Evolutionary conservation across 768 basidiomycete species (phyloP).

Genomic region (Flagelloscypha sp.): DNA sequence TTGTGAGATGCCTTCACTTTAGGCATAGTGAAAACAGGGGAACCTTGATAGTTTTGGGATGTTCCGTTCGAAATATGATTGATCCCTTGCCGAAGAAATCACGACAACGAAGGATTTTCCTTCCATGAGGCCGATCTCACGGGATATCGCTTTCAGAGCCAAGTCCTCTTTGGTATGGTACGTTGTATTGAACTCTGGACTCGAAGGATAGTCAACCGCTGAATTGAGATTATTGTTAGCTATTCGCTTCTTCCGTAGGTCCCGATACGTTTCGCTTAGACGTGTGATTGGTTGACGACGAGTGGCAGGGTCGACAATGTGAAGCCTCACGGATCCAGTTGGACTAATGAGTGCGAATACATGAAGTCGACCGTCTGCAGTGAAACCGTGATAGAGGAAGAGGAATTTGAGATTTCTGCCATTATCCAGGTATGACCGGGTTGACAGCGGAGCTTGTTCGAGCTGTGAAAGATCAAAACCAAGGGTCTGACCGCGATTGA

Average conservation of each 20-base stretch:
- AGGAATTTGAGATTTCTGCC: constrained; percentile 68
- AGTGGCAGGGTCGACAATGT: constrained; percentile 86
- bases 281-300: constrained; percentile 74
- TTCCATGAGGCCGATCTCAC: constrained; percentile 74
- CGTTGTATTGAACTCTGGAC: constrained; percentile 52
- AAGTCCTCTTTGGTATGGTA: constrained; percentile 75
- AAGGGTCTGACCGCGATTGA: constrained; percentile 73
- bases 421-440: constrained; percentile 65
- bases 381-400: constrained; percentile 81
- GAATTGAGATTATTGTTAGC: constrained; percentile 28
- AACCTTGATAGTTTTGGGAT: constrained; percentile 71
- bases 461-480: constrained; percentile 84
- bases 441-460: constrained; percentile 48
- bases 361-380: constrained; percentile 67
- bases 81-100: constrained; percentile 80
- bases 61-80: constrained; percentile 69
- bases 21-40: constrained; percentile 83
- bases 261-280: constrained; percentile 66
- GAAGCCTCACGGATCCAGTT: constrained; percentile 59
- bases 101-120: constrained; percentile 68
- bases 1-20: constrained; percentile 67
- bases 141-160: constrained; percentile 80
- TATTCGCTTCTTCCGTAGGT: constrained; percentile 47
- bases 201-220: constrained; percentile 57
- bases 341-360: constrained; percentile 86